Evolutionary conservation across 2,329 filamentous ascomycete genomes (phyloP).

Genomic region (Cercospora zeae-maydis): DNA sequence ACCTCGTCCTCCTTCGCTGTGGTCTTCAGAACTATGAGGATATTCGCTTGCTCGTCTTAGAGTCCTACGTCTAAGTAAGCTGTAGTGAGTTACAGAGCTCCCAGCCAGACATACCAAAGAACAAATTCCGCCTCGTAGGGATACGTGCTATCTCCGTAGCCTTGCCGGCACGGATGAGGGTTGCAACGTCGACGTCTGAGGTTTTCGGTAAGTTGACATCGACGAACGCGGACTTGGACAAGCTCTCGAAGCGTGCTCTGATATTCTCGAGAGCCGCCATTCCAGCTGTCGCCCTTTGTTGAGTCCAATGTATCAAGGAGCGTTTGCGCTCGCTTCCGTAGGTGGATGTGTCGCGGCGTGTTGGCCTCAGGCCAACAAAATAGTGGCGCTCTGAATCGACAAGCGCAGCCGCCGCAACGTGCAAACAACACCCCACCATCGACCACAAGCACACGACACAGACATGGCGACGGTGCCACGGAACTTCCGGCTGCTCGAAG

Average conservation of each 20-base stretch:
- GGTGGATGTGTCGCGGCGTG: neutral
- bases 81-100: neutral
- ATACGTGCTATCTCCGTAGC: conserved; percentile 25
- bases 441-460: conserved; percentile 44
- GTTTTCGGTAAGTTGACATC: conserved; percentile 30
- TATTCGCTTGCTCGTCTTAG: conserved; percentile 30
- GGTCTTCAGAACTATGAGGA: conserved; percentile 30
- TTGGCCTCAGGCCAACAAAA: neutral
- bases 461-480: conserved; percentile 74
- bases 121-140: conserved; percentile 30
- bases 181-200: conserved; percentile 22
- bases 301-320: neutral
- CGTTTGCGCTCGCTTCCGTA: neutral
- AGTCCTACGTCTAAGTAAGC: conserved; percentile 25
- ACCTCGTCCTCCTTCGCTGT: conserved; percentile 19
- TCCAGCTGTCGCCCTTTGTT: neutral
- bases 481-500: conserved; percentile 94
- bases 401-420: neutral
- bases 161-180: conserved; percentile 22
- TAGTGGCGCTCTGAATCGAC: neutral
- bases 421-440: conserved; percentile 31
- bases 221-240: conserved; percentile 26
- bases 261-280: conserved; percentile 7
- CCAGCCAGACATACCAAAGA: conserved; percentile 28
- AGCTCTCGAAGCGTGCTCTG: conserved; percentile 24